phyloP scores from a whole-genome alignment of 2,329 filamentous ascomycete species.

The Coniochaeta sp. region DNA sequence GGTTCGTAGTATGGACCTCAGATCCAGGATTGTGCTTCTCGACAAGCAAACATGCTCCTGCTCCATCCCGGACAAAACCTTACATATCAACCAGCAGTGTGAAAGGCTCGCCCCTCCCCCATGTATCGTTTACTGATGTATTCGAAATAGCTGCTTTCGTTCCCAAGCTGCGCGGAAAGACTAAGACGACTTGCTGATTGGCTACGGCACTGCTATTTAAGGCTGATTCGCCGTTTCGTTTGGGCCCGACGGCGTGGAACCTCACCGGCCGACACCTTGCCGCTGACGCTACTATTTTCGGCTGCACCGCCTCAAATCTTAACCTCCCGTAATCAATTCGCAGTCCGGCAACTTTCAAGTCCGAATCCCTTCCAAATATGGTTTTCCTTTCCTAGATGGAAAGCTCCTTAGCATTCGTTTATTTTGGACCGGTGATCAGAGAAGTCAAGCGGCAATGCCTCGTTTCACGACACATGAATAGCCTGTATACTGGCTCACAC shows the following conservation, averaged over 20 bases:
- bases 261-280: neutral
- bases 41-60: no score
- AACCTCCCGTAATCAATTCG: neutral
- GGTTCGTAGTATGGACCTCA: no score
- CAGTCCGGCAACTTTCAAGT: neutral
- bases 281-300: neutral
- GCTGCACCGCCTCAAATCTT: neutral
- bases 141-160: no score
- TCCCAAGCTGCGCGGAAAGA: neutral
- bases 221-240: neutral
- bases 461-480: neutral
- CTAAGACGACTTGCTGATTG: neutral
- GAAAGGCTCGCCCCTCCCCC: no score
- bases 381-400: neutral
- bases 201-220: neutral
- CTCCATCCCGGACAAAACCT: no score
- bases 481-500: neutral
- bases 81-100: no score
- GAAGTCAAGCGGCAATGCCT: neutral
- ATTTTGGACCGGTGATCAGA: no score
- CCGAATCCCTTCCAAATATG: neutral
- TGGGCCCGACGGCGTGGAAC: neutral
- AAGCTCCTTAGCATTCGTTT: no score
- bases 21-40: no score
- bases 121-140: no score